Evolutionary conservation across 2,329 filamentous ascomycete species (phyloP), one percentile per base, ranked within the genome.

Genomic region (Hymenoscyphus albidus): DNA sequence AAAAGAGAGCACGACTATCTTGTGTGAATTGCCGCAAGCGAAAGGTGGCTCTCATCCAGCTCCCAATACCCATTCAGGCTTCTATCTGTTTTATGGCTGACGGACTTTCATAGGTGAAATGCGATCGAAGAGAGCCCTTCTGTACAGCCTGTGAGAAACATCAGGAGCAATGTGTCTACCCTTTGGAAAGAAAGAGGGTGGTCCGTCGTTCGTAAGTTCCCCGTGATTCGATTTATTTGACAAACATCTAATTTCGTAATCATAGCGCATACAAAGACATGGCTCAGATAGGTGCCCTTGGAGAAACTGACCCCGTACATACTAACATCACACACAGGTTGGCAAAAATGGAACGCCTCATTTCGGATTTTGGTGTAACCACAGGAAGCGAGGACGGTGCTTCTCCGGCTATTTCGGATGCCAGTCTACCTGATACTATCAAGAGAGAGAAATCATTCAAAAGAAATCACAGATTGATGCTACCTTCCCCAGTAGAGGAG

Each of bases 311-410:
- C 22, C 18, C 22, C 18, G 44, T 18, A 10, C n/a, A 51, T 10
- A 54, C 48, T 54, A 54, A 54, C 9, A 12, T 22, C 1, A 12
- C 31, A 13, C 48, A 54, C 48, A 62, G 66, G 22, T 38, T 68
- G 35, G 64, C 62, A 22, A 68, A 66, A 58, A 68, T 68, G 66
- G 66, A 68, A 48, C 57, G 66, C 48, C 51, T 68, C 14, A 65
- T 65, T 35, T 65, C 64, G 54, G 64, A 65, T 54, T 63, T 65
- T 59, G 64, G 58, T 42, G 61, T 58, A 6, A 62, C 56, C 58
- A 18, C 48, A 27, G 40, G 56, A 12, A 27, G 27, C 51, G 60
- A 63, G 32, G 58, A 59, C 27, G 58, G 64, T 44, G n/a, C 51
- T 18, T 63, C 63, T 59, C 62, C 62, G 32, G 44, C 60, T 38